These are phyloP conservation scores for Trypanosoma melophagium DNA, from an alignment of 208 protist species.

Conservation along the genomic window DNA sequence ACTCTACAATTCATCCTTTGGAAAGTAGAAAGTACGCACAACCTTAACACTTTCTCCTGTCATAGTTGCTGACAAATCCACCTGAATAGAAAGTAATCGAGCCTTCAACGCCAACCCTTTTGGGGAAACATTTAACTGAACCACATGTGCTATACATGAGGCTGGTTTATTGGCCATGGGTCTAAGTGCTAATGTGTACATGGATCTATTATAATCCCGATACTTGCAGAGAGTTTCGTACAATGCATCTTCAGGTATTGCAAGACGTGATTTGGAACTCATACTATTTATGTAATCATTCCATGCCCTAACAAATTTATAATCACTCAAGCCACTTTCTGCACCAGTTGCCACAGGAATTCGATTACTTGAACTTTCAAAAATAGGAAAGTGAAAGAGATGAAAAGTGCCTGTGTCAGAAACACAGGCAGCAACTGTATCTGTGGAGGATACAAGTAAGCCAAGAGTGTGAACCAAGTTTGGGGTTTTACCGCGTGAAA, in stretches of 20 bases:
- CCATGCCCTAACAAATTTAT: slow-evolving; percentile 12
- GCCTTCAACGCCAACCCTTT: slow-evolving; percentile 18
- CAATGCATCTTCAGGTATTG: slow-evolving; percentile 23
- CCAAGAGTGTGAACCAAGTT: slow-evolving; percentile 27
- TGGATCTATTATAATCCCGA: neutral
- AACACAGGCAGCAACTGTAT: slow-evolving; percentile 24
- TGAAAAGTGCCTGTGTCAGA: slow-evolving; percentile 28
- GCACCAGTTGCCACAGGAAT: neutral
- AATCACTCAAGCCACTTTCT: neutral
- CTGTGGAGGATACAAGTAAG: slow-evolving; percentile 15
- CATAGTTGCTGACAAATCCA: slow-evolving; percentile 6
- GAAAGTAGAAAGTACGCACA: slow-evolving; percentile 28
- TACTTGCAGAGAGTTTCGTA: slow-evolving; percentile 3
- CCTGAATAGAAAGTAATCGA: slow-evolving; percentile 25
- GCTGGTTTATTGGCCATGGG: slow-evolving; percentile 3
- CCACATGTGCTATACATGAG: slow-evolving; percentile 12
- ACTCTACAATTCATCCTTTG: slow-evolving; percentile 27
- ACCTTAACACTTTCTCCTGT: slow-evolving; percentile 9
- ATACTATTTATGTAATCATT: slow-evolving; percentile 28
- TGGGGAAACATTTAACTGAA: slow-evolving; percentile 14
- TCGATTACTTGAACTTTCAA: neutral
- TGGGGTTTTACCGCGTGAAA: slow-evolving; percentile 24
- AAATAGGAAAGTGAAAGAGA: slow-evolving; percentile 17
- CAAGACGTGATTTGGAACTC: slow-evolving; percentile 14
- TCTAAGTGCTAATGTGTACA: slow-evolving; percentile 17